Evolutionary conservation across 108 stramenopile genomes (phyloP).

Genomic region (Skeletonema tropicum): DNA sequence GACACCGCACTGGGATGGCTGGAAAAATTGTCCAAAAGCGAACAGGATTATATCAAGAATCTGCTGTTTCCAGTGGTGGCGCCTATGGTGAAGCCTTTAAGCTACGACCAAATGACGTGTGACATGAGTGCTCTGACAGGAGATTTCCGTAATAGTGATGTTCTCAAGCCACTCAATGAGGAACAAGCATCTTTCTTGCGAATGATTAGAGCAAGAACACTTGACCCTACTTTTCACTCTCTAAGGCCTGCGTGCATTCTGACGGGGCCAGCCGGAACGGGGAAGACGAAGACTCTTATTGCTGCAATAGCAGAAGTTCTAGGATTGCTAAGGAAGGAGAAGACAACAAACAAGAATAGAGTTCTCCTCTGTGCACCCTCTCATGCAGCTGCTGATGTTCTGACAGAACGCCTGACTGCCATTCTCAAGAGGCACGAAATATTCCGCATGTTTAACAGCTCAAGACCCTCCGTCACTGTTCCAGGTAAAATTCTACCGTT

Average conservation of each 20-base stretch:
- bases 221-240: constrained; percentile 45
- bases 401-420: constrained; percentile 55
- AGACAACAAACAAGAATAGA: constrained; percentile 33
- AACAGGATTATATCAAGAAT: constrained; percentile 25
- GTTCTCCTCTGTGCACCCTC: constrained; percentile 73
- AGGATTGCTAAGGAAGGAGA: constrained; percentile 17
- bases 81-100: constrained; percentile 40
- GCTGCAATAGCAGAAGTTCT: constrained; percentile 50
- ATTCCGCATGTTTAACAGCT: constrained; percentile 60
- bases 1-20: constrained; percentile 68
- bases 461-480: constrained; percentile 56
- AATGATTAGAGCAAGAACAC: constrained; percentile 61
- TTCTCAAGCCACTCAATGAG: constrained; percentile 42
- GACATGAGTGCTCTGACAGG: not conserved
- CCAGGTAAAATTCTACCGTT: constrained; percentile 61
- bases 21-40: constrained; percentile 8
- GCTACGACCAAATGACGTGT: not conserved
- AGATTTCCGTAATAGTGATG: constrained; percentile 2
- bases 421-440: constrained; percentile 38
- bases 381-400: constrained; percentile 77
- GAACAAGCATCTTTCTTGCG: constrained; percentile 57
- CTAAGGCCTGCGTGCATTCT: constrained; percentile 67
- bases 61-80: constrained; percentile 53
- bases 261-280: constrained; percentile 76
- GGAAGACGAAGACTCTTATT: constrained; percentile 70